Evolutionary conservation across 2,329 filamentous ascomycete genomes (phyloP).

Genomic region (Pestalotiopsis sp.): DNA sequence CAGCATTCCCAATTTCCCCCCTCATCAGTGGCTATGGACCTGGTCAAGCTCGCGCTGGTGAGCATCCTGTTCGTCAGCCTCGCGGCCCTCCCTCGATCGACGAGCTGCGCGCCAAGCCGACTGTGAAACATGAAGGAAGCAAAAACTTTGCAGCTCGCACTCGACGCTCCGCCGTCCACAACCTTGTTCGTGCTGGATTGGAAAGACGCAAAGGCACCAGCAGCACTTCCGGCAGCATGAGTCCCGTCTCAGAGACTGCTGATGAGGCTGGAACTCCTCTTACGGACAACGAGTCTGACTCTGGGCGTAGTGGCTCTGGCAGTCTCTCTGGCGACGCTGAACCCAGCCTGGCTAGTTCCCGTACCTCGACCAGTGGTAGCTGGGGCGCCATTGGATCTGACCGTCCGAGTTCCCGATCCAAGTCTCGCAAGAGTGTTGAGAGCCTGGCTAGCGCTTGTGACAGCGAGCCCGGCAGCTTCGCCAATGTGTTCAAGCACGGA

Average conservation of each 20-base stretch:
- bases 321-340: constrained; percentile 77
- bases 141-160: constrained; percentile 96
- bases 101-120: constrained; percentile 87
- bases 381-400: constrained; percentile 86
- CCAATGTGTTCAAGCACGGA: constrained; percentile 66
- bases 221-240: constrained; percentile 76
- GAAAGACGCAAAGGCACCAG: constrained; percentile 80
- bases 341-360: constrained; percentile 72
- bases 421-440: constrained; percentile 63
- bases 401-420: constrained; percentile 73
- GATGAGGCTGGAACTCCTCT: constrained; percentile 68
- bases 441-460: constrained; percentile 66
- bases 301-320: constrained; percentile 73
- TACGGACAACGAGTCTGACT: constrained; percentile 76
- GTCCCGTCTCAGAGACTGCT: constrained; percentile 82
- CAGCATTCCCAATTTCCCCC: constrained; percentile 79
- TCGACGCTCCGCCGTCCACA: constrained; percentile 88
- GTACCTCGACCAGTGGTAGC: constrained; percentile 72
- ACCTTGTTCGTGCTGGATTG: constrained; percentile 85
- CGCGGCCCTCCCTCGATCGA: constrained; percentile 90
- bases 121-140: constrained; percentile 91
- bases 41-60: constrained; percentile 88
- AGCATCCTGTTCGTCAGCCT: constrained; percentile 92
- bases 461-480: constrained; percentile 64
- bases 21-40: constrained; percentile 81